Percentiles rank a stretch among this genome's conserved stretches.
phyloP scores from a whole-genome alignment of 768 basidiomycete species.

The Tricholoma sp. region DNA sequence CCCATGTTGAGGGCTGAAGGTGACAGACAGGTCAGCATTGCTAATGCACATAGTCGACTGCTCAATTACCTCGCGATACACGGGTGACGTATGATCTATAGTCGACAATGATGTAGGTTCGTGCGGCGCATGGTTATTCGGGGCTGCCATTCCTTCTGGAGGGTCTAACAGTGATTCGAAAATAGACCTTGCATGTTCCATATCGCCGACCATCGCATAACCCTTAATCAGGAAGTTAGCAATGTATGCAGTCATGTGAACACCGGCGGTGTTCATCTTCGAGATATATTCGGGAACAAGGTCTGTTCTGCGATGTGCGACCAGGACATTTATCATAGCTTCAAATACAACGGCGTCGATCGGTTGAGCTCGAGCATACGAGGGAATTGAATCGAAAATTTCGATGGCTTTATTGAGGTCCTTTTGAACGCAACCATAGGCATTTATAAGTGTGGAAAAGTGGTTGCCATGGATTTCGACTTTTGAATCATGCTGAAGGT shows the following conservation, averaged over 20 bases:
- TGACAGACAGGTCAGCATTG: slow-evolving; percentile 2
- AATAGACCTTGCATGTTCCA: slow-evolving; percentile 66
- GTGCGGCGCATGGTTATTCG: slow-evolving; percentile 82
- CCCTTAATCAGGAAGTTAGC: slow-evolving; percentile 81
- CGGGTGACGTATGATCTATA: slow-evolving; percentile 46
- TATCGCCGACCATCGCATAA: slow-evolving; percentile 58
- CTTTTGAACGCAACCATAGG: slow-evolving; percentile 75
- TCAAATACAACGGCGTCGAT: slow-evolving; percentile 89
- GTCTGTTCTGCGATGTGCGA: slow-evolving; percentile 73
- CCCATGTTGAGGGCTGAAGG: slow-evolving; percentile 83
- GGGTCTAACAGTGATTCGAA: slow-evolving; percentile 84
- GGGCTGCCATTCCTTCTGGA: slow-evolving; percentile 77
- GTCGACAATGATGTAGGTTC: slow-evolving; percentile 32
- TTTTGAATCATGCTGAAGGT: slow-evolving; percentile 42
- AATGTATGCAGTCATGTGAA: slow-evolving; percentile 94
- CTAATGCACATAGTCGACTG: background rate
- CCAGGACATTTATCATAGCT: slow-evolving; percentile 81
- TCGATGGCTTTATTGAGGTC: slow-evolving; percentile 72
- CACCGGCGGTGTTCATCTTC: slow-evolving; percentile 54
- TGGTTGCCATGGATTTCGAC: slow-evolving; percentile 43
- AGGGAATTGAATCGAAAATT: slow-evolving; percentile 70
- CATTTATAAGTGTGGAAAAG: slow-evolving; percentile 83
- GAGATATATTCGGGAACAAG: slow-evolving; percentile 64
- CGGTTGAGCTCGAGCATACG: slow-evolving; percentile 43
- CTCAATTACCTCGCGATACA: slow-evolving; percentile 72